Evolutionary conservation across 192 early-diverging fungal species (phyloP).

Genomic region (Rhizophagus sp.): DNA sequence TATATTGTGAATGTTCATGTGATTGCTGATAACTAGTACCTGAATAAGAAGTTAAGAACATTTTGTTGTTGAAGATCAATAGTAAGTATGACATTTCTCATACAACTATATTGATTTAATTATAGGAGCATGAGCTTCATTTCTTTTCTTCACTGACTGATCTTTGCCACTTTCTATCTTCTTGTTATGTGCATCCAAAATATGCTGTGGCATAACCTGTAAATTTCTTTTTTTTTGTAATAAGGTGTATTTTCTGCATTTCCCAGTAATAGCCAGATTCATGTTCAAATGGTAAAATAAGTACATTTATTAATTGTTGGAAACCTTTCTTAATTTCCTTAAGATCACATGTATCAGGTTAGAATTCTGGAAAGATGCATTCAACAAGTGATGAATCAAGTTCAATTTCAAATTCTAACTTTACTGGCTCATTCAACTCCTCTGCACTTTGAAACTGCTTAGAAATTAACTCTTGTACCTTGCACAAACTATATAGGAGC

Average conservation of each 20-base stretch:
- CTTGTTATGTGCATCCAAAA: neutral
- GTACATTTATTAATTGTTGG: neutral
- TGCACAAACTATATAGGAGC: neutral
- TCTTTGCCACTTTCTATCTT: neutral
- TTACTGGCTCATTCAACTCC: neutral
- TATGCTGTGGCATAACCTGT: too few species aligned
- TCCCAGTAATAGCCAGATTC: constrained; percentile 13
- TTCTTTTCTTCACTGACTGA: neutral
- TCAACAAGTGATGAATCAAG: neutral
- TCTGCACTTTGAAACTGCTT: neutral
- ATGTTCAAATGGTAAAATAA: neutral
- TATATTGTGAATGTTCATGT: too few species aligned
- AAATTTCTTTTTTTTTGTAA: neutral
- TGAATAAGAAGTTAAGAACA: neutral
- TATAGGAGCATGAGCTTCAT: neutral
- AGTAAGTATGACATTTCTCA: neutral
- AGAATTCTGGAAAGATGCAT: neutral
- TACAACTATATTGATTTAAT: constrained; percentile 1
- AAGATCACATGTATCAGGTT: neutral
- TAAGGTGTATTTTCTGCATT: neutral
- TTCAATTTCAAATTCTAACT: constrained; percentile 6
- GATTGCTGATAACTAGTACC: too few species aligned
- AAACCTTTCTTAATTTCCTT: neutral
- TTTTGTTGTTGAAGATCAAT: neutral
- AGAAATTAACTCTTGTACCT: neutral